Percentiles rank a stretch among this genome's conserved stretches.
Conservation (phyloP, 768 basidiomycete species). For the Tulasnella sp. region DNA sequence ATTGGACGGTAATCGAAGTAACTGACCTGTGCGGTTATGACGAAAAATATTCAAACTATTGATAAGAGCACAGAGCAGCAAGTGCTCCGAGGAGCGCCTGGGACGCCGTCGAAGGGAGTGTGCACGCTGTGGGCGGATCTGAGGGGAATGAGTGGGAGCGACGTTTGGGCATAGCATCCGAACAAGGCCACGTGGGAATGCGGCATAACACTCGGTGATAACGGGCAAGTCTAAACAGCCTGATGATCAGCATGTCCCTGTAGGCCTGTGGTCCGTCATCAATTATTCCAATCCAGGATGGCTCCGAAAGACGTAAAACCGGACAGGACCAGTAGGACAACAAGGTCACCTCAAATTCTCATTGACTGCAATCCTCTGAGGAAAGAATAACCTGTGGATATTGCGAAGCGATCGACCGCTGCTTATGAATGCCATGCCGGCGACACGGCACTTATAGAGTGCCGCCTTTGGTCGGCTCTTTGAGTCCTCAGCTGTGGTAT, state of each 20-base stretch:
- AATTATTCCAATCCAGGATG: neutral
- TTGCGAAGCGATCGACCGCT: slow-evolving; percentile 38
- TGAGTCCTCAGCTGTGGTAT: slow-evolving; percentile 39
- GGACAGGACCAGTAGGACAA: slow-evolving; percentile 43
- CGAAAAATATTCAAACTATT: neutral
- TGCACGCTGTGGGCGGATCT: neutral
- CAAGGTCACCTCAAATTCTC: slow-evolving; percentile 40
- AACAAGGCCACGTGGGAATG: slow-evolving; percentile 7
- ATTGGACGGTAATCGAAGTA: neutral
- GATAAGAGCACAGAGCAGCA: neutral
- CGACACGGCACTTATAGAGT: slow-evolving; percentile 61
- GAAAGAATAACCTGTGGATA: slow-evolving; percentile 32
- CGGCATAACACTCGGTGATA: neutral
- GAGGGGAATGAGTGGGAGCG: neutral
- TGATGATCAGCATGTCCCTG: neutral
- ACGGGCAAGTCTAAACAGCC: slow-evolving; percentile 3
- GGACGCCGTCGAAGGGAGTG: slow-evolving; percentile 6
- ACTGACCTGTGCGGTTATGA: neutral
- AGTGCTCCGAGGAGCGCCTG: slow-evolving; percentile 11
- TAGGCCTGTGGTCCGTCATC: neutral
- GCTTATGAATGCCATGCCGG: slow-evolving; percentile 53
- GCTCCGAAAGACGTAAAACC: neutral
- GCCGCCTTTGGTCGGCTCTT: slow-evolving; percentile 62
- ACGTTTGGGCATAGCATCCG: slow-evolving; percentile 1
- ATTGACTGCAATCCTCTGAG: slow-evolving; percentile 34